Percentiles rank a stretch among this genome's conserved stretches.
Conservation (phyloP, 768 basidiomycete species). For the Lactifluus pinguis region DNA sequence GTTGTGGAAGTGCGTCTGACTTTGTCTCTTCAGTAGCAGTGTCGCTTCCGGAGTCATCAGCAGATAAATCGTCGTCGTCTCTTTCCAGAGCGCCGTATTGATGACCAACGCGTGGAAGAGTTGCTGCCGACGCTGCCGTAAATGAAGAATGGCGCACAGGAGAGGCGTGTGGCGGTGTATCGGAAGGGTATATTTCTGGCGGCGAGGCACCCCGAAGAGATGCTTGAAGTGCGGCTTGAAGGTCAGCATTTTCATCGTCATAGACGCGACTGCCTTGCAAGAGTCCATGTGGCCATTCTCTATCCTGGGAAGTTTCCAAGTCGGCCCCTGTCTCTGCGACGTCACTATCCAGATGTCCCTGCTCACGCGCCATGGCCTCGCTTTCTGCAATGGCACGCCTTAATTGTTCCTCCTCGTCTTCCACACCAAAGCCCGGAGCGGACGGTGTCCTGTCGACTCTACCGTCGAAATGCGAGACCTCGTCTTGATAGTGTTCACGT, state of each 20-base stretch:
- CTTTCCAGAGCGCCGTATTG: neutral
- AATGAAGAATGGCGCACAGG: slow-evolving; percentile 7
- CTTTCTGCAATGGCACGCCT: slow-evolving; percentile 55
- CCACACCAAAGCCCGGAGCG: slow-evolving; percentile 21
- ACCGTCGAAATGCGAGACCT: slow-evolving; percentile 24
- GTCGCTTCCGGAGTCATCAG: neutral
- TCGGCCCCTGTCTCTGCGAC: slow-evolving; percentile 17
- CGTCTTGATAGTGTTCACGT: slow-evolving; percentile 33
- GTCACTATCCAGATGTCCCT: slow-evolving; percentile 19
- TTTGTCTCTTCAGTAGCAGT: slow-evolving; percentile 12
- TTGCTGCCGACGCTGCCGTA: neutral
- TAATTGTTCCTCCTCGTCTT: slow-evolving; percentile 51
- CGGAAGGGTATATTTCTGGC: slow-evolving; percentile 35
- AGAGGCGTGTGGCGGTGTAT: slow-evolving; percentile 19
- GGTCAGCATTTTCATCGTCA: slow-evolving; percentile 80
- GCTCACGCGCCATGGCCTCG: slow-evolving; percentile 35
- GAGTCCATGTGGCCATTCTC: neutral
- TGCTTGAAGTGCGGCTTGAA: slow-evolving; percentile 82
- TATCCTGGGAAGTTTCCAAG: neutral
- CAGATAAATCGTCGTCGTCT: neutral
- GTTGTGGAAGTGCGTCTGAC: slow-evolving; percentile 5
- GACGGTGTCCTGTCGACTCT: neutral
- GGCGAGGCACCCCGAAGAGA: slow-evolving; percentile 66
- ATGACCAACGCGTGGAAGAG: neutral
- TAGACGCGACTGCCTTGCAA: slow-evolving; percentile 38